Conservation (phyloP, 768 basidiomycete genomes). For the Steccherinum ochraceum region DNA sequence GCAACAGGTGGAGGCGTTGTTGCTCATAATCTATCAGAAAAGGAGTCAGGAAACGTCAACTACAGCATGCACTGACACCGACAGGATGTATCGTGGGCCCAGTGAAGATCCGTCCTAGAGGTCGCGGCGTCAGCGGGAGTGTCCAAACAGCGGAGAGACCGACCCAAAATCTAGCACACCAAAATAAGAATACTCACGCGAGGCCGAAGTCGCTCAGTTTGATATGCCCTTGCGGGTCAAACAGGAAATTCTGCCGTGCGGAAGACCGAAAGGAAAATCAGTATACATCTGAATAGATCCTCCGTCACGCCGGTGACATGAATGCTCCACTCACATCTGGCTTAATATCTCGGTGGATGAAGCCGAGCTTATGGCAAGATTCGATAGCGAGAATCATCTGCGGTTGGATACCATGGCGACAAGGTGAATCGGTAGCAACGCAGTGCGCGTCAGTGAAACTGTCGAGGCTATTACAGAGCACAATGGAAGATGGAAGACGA, state of each 20-base stretch:
- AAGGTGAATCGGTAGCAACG: conserved; percentile 3
- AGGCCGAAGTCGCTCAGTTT: conserved; percentile 94
- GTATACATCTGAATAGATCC: conserved; percentile 17
- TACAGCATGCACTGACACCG: conserved; percentile 19
- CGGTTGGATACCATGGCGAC: neutral
- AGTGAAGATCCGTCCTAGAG: conserved; percentile 81
- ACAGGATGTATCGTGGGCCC: conserved; percentile 97
- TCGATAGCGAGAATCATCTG: conserved; percentile 94
- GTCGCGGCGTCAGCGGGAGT: conserved; percentile 7
- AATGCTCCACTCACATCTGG: conserved; percentile 59
- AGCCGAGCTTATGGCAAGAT: conserved; percentile 89
- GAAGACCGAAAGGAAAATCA: conserved; percentile 6
- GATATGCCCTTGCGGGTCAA: conserved; percentile 90
- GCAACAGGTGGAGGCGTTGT: conserved; percentile 80
- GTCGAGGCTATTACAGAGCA: no score
- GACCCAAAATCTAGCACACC: conserved; percentile 5
- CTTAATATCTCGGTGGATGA: conserved; percentile 98
- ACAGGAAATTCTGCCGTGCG: conserved; percentile 78
- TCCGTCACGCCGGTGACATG: conserved; percentile 7
- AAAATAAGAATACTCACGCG: conserved; percentile 56
- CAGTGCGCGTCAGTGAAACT: conserved; percentile 10
- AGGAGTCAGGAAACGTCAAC: conserved; percentile 5
- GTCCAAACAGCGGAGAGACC: neutral
- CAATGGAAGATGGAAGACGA: conserved; percentile 14
- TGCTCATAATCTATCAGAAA: conserved; percentile 77